Base-by-base conservation (phyloP, 2,329 filamentous ascomycete genomes). In the Cercospora sp. region DNA sequence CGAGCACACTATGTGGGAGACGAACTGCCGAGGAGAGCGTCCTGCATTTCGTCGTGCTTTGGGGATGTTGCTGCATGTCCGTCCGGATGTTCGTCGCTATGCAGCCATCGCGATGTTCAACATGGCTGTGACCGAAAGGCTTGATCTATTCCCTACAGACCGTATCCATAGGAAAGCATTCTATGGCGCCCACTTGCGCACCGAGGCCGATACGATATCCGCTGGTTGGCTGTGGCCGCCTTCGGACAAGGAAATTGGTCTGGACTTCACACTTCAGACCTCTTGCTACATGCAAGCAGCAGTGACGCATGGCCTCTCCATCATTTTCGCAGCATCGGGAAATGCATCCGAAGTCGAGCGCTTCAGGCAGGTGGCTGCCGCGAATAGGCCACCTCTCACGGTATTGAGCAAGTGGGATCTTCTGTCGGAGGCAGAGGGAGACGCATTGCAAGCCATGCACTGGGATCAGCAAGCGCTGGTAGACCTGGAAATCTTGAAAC, bases 391-490 rank as follows among this genome's bases (percentile, higher is more conserved):
- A n/a, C 67, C 78, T 60, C 71, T 82, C 18, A 79, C 77, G n/a
- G 80, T 83, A 3, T 75, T 83, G 12, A 77, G 75, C 31, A 84
- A 84, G 73, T 68, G 76, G 18, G 78, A 83, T 30, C 70, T 85
- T 3, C 75, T 85, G 10, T 79, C 59, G 72, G 73, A 7, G 69
- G 74, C 13, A 1, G 81, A 84, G 64, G 72, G 77, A 4, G 68
- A 68, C 26, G 66, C 69, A 16, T 76, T 84, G 2, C 67, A 74
- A n/a, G 68, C 64, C 23, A 73, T 84, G 36, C 79, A 74, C 42
- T 84, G 80, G 79, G 83, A 85, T 73, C 82, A 84, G 74, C 80
- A 81, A 65, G 80, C 79, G 7, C 75, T 84, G 26, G 80, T 85
- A 12, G 83, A 85, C 73, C 84, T 82, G 73, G 81, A 85, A 69